A percentile compares a stretch with the other conserved stretches of the same genome.
Evolutionary conservation across 2,329 filamentous ascomycete species (phyloP).

Genomic region (Orbilia quercus): DNA sequence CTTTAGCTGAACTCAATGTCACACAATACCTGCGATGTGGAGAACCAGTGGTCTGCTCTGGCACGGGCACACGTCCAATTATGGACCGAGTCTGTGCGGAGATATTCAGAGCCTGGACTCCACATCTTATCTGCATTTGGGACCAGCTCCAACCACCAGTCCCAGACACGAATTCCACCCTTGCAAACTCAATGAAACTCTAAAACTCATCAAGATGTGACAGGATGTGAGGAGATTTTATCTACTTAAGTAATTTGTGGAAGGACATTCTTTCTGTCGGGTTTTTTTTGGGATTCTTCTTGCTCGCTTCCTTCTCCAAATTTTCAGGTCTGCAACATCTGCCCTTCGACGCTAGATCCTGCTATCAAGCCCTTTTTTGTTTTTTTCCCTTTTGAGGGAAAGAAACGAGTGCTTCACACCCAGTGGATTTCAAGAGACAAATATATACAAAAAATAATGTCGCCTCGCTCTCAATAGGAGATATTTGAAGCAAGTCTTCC

Average conservation of each 20-base stretch:
- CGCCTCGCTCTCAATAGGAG: neutral
- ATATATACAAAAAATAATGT: neutral
- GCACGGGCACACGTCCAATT: no score
- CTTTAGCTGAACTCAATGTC: no score
- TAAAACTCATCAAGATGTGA: neutral
- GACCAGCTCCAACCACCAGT: neutral
- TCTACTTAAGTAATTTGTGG: neutral
- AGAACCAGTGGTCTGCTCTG: no score
- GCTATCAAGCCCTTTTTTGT: neutral
- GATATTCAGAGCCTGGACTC: neutral
- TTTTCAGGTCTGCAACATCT: neutral
- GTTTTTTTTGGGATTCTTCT: neutral
- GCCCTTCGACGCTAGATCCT: neutral
- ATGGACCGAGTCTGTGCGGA: neutral
- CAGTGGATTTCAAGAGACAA: neutral
- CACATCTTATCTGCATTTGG: neutral
- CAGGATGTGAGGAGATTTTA: neutral
- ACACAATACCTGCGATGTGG: no score
- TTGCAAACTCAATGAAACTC: neutral
- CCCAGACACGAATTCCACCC: no score
- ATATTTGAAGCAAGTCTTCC: no score
- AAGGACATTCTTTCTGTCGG: neutral
- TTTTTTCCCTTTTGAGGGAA: neutral
- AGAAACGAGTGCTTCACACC: no score
- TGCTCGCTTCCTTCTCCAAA: neutral